Base-by-base conservation (phyloP, 306 rosid species). In the Boehmeria nivea region DNA sequence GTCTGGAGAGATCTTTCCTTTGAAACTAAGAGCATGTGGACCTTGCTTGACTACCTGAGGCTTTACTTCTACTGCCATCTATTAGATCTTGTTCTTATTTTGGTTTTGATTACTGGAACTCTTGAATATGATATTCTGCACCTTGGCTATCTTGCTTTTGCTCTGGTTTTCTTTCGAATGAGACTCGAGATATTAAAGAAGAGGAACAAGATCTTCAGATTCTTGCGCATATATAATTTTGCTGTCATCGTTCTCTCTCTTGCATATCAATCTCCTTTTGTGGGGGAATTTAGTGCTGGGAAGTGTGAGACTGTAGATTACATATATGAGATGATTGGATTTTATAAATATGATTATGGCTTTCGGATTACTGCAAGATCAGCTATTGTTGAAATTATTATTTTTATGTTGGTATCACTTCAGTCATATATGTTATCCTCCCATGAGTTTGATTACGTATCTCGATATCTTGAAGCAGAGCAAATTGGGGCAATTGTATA, bases 1-100 rank as follows among this genome's bases (percentile, higher is more conserved):
- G 93, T 87, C 40, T 87, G 95, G 95, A 79, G 76, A 74, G 99
- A 91, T 80, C 94, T 91, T 54, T 85, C 96, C 57, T 87, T 91
- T 67, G 99, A 91, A 83, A 91, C 99, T 58, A 91, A 91, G 81
- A 83, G 96, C 81, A 84, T 91, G 96, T 91, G 99, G 99, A 91
- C 99, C 33, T 57, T 81, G 78, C 85, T 91, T 71, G 99, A 91
- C 83, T 85, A 91, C 58, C 68, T 87, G 71, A 83, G 96, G 86
- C 95, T 91, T 73, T 87, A 84, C 75, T 81, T 91, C 79, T 91
- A 83, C 69, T 91, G 96, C 60, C 99, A 91, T 70, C 75, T 91
- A 48, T 69, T 87, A 66, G 96, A 91, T 74, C 87, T 91, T 75
- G 99, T 87, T 64, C 86, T 91, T 43, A 70, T 87, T 54, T 70